Conservation (phyloP, 2,329 filamentous ascomycete genomes). For the Coniosporium tulheliwenetii region DNA sequence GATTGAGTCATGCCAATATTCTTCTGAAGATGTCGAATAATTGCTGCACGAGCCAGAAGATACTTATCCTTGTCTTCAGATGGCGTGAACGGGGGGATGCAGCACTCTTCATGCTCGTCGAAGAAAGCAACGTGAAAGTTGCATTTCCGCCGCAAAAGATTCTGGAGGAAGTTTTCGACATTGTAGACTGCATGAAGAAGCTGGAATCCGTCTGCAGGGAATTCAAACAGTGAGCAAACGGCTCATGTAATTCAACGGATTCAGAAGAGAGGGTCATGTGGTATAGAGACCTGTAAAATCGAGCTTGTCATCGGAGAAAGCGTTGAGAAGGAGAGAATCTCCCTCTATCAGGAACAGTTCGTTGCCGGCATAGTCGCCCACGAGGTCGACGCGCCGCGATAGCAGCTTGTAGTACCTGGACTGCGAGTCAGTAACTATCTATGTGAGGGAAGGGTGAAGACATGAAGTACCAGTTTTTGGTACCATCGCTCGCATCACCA, state of each 20-base stretch:
- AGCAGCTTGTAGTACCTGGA: constrained; percentile 24
- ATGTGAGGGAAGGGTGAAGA: neutral
- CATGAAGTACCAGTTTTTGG: neutral
- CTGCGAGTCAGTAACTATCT: neutral
- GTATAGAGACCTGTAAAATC: constrained; percentile 38
- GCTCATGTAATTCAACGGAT: no score
- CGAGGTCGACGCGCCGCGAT: constrained; percentile 42
- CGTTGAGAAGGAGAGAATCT: constrained; percentile 52
- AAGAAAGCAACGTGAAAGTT: constrained; percentile 61
- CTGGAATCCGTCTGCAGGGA: constrained; percentile 45
- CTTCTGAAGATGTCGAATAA: constrained; percentile 46
- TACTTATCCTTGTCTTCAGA: constrained; percentile 33
- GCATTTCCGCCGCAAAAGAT: constrained; percentile 47
- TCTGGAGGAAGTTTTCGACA: constrained; percentile 49
- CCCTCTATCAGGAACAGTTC: constrained; percentile 61
- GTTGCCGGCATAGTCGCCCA: constrained; percentile 61
- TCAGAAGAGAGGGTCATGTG: no score
- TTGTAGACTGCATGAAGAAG: constrained; percentile 55
- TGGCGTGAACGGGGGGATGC: constrained; percentile 31
- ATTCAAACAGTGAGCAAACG: no score
- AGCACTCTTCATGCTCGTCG: constrained; percentile 37
- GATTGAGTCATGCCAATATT: constrained; percentile 24
- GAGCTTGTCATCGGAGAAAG: constrained; percentile 44
- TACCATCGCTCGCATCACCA: no score
- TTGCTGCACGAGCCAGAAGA: constrained; percentile 42